Conservation (phyloP, 768 basidiomycete species). For the Neoboletus brunneissimus region DNA sequence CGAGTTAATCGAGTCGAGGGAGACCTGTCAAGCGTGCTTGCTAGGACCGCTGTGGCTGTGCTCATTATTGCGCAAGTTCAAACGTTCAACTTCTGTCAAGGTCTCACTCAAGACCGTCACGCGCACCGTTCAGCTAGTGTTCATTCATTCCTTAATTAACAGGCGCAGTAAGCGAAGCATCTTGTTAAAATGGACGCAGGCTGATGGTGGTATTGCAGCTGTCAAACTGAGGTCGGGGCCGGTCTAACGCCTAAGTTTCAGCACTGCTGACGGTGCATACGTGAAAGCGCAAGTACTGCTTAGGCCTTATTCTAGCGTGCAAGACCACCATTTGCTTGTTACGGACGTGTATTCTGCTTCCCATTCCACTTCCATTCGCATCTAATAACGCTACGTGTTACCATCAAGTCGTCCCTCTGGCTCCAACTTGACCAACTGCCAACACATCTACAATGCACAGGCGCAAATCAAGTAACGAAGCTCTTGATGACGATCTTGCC, state of each 20-base stretch:
- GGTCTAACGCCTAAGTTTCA: conserved; percentile 7
- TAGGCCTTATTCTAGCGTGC: conserved; percentile 1
- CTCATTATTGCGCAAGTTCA: neutral
- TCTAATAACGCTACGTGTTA: neutral
- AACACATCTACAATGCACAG: conserved; percentile 33
- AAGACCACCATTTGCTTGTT: neutral
- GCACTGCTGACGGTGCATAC: neutral
- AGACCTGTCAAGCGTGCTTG: too few relatives aligned
- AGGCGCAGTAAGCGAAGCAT: neutral
- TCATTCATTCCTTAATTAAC: neutral
- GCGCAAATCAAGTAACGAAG: conserved; percentile 46
- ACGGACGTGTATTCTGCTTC: neutral
- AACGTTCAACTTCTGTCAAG: neutral
- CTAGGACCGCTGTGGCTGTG: conserved; percentile 8
- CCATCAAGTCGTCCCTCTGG: neutral
- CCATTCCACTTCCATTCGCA: neutral
- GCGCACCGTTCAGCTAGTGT: neutral
- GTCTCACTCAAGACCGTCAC: neutral
- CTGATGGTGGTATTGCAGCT: conserved; percentile 10
- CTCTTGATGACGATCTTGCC: conserved; percentile 28
- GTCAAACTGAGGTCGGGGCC: conserved; percentile 4
- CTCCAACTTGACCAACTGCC: neutral
- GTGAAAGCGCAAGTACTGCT: neutral
- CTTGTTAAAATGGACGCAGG: neutral
- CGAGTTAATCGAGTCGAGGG: too few relatives aligned